Evolutionary conservation across 345 rosid genomes (phyloP), one percentile per base, ranked within the genome.

Genomic region (Acer saccharum): DNA sequence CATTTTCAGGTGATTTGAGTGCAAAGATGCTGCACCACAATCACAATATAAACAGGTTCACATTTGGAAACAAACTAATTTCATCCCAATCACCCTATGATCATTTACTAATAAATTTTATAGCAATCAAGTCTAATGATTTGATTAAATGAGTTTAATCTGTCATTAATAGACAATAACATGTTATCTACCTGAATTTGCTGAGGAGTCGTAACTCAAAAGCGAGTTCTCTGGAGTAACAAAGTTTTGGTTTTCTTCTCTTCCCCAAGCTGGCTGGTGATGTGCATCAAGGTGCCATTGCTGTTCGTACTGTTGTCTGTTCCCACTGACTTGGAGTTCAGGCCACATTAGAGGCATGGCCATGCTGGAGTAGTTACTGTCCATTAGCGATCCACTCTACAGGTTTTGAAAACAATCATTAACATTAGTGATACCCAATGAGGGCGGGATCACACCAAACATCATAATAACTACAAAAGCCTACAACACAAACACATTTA

Each of bases 261-360:
- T 83, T 77, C 85, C 92, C 98, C 94, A 94, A 77, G 81, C 76
- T 3, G 86, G 91, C 77, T 85, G 99, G 76, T 87, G 88, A 74
- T 86, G 74, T 18, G 87, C 84, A 63, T 91, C 93, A 52, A 74
- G 70, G 58, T 84, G 88, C 94, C 93, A 93, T 78, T 90, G 94
- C 62, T 86, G 97, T 57, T 84, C 90, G 82, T 73, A 89, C 10
- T 87, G 91, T 79, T 90, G 97, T 85, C 90, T 73, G 83, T 77
- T 90, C 70, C 84, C 90, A 3, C 63, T 84, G 68, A 71, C 83
- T 77, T 84, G 89, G 71, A 83, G 83, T 74, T 90, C 94, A 58
- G 98, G 87, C 94, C 93, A 89, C 82, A 84, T 83, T 18, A 81
- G 75, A 79, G 95, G 98, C 90, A 87, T 82, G 64, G 79, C 76